phyloP scores from a whole-genome alignment of 176 grass and related monocot species.

The Carex kokanica region DNA sequence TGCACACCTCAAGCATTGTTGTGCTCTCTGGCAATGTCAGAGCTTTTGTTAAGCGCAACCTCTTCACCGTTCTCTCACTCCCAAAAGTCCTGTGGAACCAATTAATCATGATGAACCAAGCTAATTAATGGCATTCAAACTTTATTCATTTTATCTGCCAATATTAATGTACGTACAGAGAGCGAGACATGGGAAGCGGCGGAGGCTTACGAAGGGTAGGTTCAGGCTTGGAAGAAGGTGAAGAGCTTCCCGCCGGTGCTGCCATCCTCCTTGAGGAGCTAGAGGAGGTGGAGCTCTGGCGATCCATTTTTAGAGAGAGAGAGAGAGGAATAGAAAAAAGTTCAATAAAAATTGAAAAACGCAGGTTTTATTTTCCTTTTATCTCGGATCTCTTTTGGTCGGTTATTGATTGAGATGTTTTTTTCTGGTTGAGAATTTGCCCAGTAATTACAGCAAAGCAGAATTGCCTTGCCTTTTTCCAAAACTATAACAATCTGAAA shows the following conservation, averaged over 20 bases:
- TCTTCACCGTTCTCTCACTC: constrained; percentile 66
- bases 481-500: neutral
- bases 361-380: constrained; percentile 2
- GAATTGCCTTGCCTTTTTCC: neutral
- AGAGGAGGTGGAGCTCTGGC: constrained; percentile 28
- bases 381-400: neutral
- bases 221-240: constrained; percentile 4
- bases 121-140: neutral
- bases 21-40: constrained; percentile 80
- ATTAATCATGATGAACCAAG: neutral
- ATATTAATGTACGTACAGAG: constrained; percentile 15
- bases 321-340: neutral
- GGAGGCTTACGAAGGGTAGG: neutral
- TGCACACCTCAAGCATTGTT: constrained; percentile 61
- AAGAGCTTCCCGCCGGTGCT: constrained; percentile 9
- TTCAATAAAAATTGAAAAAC: neutral
- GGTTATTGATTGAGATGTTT: neutral
- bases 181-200: constrained; percentile 6
- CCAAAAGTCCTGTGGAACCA: constrained; percentile 46
- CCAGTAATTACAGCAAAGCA: constrained; percentile 6
- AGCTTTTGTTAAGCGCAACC: constrained; percentile 55
- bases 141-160: neutral
- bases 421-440: constrained; percentile 6
- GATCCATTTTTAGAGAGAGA: constrained; percentile 11
- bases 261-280: constrained; percentile 24